A percentile compares a stretch with the other conserved stretches of the same genome.
Evolutionary conservation across 352 stramenopile species (phyloP).

Genomic region (Pythium aquatile): DNA sequence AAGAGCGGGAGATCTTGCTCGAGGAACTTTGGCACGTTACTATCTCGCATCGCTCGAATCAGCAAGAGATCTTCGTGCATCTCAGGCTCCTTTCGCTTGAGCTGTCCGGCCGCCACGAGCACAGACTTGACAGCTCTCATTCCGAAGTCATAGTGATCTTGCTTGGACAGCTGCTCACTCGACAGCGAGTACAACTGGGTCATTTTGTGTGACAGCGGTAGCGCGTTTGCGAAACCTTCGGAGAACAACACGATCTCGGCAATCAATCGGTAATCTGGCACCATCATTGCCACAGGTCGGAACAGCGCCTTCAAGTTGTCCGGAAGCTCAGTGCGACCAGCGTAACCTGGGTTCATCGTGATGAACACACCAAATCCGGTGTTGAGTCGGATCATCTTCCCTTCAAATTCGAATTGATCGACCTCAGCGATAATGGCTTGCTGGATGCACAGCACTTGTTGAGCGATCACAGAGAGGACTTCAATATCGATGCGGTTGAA

Average conservation of each 20-base stretch:
- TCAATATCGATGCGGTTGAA: constrained; percentile 97
- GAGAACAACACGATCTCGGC: constrained; percentile 95
- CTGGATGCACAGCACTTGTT: constrained; percentile 95
- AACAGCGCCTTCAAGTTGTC: constrained; percentile 95
- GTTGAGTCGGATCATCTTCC: constrained; percentile 90
- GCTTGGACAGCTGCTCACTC: constrained; percentile 93
- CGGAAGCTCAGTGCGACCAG: constrained; percentile 89
- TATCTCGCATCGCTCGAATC: constrained; percentile 95
- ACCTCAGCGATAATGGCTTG: constrained; percentile 90
- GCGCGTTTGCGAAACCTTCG: constrained; percentile 91
- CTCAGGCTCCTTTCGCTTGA: constrained; percentile 93
- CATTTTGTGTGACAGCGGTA: constrained; percentile 94
- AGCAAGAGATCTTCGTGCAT: constrained; percentile 94
- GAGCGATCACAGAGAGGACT: constrained; percentile 94
- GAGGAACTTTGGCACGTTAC: constrained; percentile 95
- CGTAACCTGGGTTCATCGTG: constrained; percentile 95
- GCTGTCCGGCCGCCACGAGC: constrained; percentile 91
- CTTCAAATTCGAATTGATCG: constrained; percentile 93
- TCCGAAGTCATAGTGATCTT: constrained; percentile 95
- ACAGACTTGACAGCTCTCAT: constrained; percentile 94
- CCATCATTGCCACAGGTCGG: constrained; percentile 94
- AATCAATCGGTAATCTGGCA: constrained; percentile 93
- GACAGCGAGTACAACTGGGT: constrained; percentile 92
- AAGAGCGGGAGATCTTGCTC: constrained; percentile 94
- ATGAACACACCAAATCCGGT: constrained; percentile 94